These are phyloP conservation scores for Microbotryum silenes-acaulis DNA, from an alignment of 1,284 basidiomycete genomes.

Conservation along the genomic window DNA sequence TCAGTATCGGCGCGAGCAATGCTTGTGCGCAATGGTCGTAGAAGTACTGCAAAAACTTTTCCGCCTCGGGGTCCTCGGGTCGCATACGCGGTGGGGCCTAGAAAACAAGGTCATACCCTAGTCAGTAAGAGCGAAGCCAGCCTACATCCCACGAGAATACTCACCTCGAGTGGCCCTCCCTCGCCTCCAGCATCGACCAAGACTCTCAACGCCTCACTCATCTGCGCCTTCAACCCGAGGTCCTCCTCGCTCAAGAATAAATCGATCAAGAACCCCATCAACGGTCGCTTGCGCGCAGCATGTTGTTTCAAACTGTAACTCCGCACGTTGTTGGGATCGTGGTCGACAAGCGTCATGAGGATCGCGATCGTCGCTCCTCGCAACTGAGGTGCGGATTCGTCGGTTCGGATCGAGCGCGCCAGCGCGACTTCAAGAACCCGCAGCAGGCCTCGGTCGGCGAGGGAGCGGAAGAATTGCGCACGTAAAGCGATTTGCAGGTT, in stretches of 20 bases:
- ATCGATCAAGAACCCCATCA: constrained; percentile 66
- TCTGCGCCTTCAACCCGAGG: constrained; percentile 78
- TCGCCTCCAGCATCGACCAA: constrained; percentile 58
- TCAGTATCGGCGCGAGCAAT: constrained; percentile 69
- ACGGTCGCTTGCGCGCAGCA: constrained; percentile 45
- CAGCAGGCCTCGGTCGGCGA: constrained; percentile 81
- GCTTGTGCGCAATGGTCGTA: constrained; percentile 66
- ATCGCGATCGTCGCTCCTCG: constrained; percentile 81
- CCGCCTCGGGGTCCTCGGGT: constrained; percentile 69
- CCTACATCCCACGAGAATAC: constrained; percentile 15
- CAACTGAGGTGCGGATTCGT: constrained; percentile 47
- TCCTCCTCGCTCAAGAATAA: constrained; percentile 72
- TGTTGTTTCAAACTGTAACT: constrained; percentile 64
- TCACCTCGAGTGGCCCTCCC: constrained; percentile 39
- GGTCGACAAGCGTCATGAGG: constrained; percentile 77
- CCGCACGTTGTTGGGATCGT: constrained; percentile 80
- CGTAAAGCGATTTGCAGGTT: constrained; percentile 84
- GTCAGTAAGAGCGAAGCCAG: too few species aligned
- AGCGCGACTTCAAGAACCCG: constrained; percentile 73
- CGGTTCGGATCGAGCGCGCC: constrained; percentile 9
- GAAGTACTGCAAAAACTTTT: constrained; percentile 85
- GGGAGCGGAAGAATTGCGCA: constrained; percentile 75
- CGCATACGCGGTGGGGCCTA: constrained; percentile 31
- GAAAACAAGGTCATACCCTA: too few species aligned
- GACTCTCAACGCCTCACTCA: constrained; percentile 79